A percentile compares a stretch with the other conserved stretches of the same genome.
Conservation (phyloP, 2,329 filamentous ascomycete species). For the Colletotrichum navitas region DNA sequence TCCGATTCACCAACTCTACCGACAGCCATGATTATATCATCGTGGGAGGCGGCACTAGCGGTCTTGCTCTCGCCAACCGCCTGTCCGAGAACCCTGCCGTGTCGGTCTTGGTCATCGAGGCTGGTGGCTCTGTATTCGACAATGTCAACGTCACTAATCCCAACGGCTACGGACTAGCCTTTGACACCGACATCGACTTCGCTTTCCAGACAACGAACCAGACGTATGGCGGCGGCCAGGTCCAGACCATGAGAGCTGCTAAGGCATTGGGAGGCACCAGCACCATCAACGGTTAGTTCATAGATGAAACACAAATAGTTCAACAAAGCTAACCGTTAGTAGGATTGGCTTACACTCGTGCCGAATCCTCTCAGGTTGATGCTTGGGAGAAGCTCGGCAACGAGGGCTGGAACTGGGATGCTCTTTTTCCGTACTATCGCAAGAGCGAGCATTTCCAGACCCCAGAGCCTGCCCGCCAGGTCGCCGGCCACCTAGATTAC, state of each 20-base stretch:
- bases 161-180: constrained; percentile 45
- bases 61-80: constrained; percentile 54
- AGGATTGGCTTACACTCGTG: constrained; percentile 62
- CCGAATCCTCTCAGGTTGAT: constrained; percentile 56
- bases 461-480: constrained; percentile 46
- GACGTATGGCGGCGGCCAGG: constrained; percentile 48
- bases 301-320: background rate
- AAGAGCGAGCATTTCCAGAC: constrained; percentile 55
- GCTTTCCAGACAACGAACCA: constrained; percentile 52
- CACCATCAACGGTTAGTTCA: constrained; percentile 53
- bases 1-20: constrained; percentile 12
- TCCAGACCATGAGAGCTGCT: constrained; percentile 51
- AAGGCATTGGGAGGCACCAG: constrained; percentile 57
- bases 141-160: constrained; percentile 52
- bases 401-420: constrained; percentile 59
- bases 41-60: constrained; percentile 54
- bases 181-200: constrained; percentile 51
- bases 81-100: constrained; percentile 51
- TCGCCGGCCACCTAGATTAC: constrained; percentile 48
- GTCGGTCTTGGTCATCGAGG: constrained; percentile 51
- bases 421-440: constrained; percentile 61
- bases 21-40: constrained; percentile 53
- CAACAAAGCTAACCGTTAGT: constrained; percentile 19
- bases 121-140: constrained; percentile 51
- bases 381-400: constrained; percentile 60